These are phyloP conservation scores for Tilletia horrida DNA, from an alignment of 1,284 basidiomycete genomes.

Conservation along the genomic window DNA sequence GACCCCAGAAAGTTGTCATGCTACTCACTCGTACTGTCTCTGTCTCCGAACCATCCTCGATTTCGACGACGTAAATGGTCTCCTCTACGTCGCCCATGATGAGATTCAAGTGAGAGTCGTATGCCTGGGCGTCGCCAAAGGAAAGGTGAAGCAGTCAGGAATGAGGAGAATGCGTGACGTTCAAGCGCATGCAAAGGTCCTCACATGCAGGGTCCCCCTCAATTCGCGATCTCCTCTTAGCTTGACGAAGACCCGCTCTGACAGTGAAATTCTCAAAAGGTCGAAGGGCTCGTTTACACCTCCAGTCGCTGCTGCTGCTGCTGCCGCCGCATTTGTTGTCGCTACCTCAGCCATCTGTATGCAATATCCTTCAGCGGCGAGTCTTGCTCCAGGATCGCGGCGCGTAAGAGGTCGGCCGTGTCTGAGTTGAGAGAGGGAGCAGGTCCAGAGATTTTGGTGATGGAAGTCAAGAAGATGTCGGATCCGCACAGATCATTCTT, in stretches of 20 bases:
- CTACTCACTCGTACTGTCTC: constrained; percentile 58
- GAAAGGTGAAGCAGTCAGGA: constrained; percentile 20
- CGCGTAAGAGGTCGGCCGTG: no score
- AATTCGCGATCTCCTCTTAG: constrained; percentile 90
- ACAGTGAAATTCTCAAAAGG: constrained; percentile 88
- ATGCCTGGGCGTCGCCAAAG: constrained; percentile 63
- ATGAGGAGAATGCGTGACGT: constrained; percentile 17
- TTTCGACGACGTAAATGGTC: constrained; percentile 51
- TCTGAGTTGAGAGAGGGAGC: no score
- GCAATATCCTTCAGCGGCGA: no score
- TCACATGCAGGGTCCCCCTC: constrained; percentile 77
- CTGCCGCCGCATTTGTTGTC: neutral
- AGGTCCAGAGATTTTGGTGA: no score
- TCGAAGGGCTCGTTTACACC: constrained; percentile 89
- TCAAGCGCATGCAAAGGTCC: constrained; percentile 25
- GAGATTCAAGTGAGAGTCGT: constrained; percentile 99
- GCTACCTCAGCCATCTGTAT: neutral
- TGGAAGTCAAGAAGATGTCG: no score
- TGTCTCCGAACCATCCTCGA: constrained; percentile 57
- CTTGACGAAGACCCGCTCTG: constrained; percentile 94
- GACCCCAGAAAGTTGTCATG: neutral
- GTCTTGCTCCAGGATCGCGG: no score
- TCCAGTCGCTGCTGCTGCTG: neutral
- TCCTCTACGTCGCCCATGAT: constrained; percentile 97
- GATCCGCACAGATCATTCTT: no score